These are phyloP conservation scores for Backusella tuberculispora DNA, from an alignment of 192 early-diverging fungal species.

Conservation along the genomic window DNA sequence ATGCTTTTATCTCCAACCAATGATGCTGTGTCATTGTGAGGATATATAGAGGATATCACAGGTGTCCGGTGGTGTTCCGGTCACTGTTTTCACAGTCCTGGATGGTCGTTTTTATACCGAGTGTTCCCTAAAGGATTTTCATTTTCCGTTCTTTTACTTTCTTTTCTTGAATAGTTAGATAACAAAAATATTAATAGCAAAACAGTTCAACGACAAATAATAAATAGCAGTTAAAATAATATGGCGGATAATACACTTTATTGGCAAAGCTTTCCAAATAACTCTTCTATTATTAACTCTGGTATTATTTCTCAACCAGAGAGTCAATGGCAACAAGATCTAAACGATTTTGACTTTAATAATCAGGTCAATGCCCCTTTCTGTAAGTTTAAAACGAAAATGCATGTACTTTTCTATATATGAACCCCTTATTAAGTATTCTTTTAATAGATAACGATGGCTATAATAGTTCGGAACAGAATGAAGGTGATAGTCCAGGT, in stretches of 20 bases:
- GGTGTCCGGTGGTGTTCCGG: too few relatives aligned
- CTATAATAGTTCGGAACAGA: background rate
- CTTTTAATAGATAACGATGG: background rate
- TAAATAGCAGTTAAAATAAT: background rate
- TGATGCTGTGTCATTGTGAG: too few relatives aligned
- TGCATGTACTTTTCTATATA: background rate
- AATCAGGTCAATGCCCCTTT: background rate
- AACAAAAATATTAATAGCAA: too few relatives aligned
- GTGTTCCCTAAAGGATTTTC: too few relatives aligned
- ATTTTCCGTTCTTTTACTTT: too few relatives aligned
- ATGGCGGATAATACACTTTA: background rate
- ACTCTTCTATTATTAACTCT: background rate
- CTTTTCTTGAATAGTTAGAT: too few relatives aligned
- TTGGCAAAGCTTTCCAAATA: background rate
- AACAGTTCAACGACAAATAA: too few relatives aligned
- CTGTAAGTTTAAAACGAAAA: background rate
- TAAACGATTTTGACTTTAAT: background rate
- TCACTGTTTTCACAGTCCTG: too few relatives aligned
- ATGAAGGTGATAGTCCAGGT: constrained; percentile 11
- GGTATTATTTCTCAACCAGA: background rate
- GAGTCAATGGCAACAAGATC: background rate
- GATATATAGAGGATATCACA: too few relatives aligned
- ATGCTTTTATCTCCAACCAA: too few relatives aligned
- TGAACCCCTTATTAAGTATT: background rate
- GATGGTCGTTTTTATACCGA: too few relatives aligned